phyloP scores from a whole-genome alignment of 768 basidiomycete species.

The Asterophora parasitica region DNA sequence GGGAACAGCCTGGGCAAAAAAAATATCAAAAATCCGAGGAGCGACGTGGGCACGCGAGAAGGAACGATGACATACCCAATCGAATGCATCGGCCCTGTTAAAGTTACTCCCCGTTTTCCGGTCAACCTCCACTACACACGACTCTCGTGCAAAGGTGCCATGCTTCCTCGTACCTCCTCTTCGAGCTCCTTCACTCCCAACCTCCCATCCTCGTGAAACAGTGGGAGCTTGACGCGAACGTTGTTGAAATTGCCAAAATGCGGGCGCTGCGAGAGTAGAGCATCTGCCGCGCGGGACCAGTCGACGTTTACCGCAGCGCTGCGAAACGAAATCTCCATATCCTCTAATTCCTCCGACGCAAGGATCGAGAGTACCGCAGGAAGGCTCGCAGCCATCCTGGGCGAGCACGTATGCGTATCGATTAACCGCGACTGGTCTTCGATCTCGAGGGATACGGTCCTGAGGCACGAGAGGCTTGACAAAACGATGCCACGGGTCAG shows the following conservation, averaged over 20 bases:
- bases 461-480: neutral
- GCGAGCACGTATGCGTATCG: neutral
- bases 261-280: neutral
- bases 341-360: neutral
- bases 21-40: neutral
- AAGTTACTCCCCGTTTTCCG: neutral
- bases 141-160: neutral
- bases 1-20: neutral
- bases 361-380: neutral
- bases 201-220: too few relatives aligned
- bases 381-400: neutral
- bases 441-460: neutral
- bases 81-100: neutral
- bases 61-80: neutral
- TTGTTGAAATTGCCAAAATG: neutral
- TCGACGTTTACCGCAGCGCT: neutral
- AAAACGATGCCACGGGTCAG: neutral
- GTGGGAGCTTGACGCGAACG: too few relatives aligned
- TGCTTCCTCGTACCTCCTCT: neutral
- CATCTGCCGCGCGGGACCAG: neutral
- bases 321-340: neutral
- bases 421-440: too few relatives aligned
- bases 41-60: neutral
- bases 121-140: neutral
- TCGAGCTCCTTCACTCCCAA: too few relatives aligned